Evolutionary conservation across 805 yeast species (phyloP), one percentile per base, ranked within the genome.

Genomic region (Candida oleophila): DNA sequence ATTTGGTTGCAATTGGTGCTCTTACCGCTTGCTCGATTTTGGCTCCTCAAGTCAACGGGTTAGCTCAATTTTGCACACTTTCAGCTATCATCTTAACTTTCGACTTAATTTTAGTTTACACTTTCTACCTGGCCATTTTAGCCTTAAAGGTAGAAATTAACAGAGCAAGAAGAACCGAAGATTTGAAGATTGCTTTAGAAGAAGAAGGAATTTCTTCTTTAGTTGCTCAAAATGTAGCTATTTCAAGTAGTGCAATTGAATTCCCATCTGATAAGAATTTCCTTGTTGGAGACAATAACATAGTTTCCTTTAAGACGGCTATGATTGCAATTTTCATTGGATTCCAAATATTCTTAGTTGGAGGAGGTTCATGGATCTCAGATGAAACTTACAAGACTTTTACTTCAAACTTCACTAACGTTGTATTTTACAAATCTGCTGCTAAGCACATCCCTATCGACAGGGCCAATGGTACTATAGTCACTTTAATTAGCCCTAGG

Each of bases 131-230:
- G 12, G 90, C 96, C 3, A 80, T 89, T 45, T 77, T 92, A 54
- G 83, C 96, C 2, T 76, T 92, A 64, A 92, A 92, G 68, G 82
- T 92, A 40, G 97, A 94, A 66, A 89, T 92, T 64, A 82, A 82
- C 62, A 76, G 87, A 49, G 94, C 94, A 46, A 89, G 91, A 66
- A 82, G 89, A 53, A 86, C 89, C 41, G 82, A 88, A 49, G 80
- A 82, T 46, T 78, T 90, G 61, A 83, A 85, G 61, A 82, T 81
- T 51, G 89, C 88, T 22, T 74, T 92, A 52, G 94, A 91, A 70
- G 99, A 92, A 63, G 99, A 92, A 60, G 98, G 99, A 21, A 80
- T 92, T 30, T 77, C 87, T 38, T 80, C 82, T 35, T 64, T 72
- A 41, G 86, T 87, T 30, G 97, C 97, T 7, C 64, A 65, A 9